Evolutionary conservation across 352 stramenopile species (phyloP).

Genomic region (Phytophthora colocasiae): DNA sequence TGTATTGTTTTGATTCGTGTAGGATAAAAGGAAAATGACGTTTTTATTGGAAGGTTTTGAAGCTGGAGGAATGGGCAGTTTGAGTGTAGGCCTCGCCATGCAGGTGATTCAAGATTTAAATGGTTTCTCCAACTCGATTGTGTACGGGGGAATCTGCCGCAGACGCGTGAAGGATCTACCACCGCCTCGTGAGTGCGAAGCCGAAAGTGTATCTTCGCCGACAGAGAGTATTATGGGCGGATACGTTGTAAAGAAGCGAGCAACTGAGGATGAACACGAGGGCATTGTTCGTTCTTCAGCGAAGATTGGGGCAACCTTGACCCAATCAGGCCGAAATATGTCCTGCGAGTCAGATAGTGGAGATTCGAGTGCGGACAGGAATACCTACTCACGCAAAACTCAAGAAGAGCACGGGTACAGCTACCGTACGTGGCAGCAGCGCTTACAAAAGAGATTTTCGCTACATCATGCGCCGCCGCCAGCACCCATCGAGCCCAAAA

Average conservation of each 20-base stretch:
- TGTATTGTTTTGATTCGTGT: neutral
- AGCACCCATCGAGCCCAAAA: slow-evolving; percentile 35
- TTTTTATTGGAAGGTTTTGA: slow-evolving; percentile 46
- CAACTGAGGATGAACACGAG: slow-evolving; percentile 36
- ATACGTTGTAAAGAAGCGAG: slow-evolving; percentile 40
- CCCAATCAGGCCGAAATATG: slow-evolving; percentile 30
- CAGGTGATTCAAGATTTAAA: slow-evolving; percentile 76
- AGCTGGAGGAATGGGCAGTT: slow-evolving; percentile 37
- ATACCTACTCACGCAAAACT: slow-evolving; percentile 14
- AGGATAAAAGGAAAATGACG: slow-evolving; percentile 4
- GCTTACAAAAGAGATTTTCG: slow-evolving; percentile 43
- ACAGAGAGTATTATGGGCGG: slow-evolving; percentile 41
- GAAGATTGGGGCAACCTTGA: slow-evolving; percentile 23
- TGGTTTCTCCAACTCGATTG: slow-evolving; percentile 75
- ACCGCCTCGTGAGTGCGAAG: slow-evolving; percentile 37
- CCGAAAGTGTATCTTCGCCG: slow-evolving; percentile 54
- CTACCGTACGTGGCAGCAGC: slow-evolving; percentile 42
- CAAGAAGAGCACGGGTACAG: slow-evolving; percentile 25
- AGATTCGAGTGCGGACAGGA: slow-evolving; percentile 23
- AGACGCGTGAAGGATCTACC: slow-evolving; percentile 28
- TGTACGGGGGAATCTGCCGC: slow-evolving; percentile 74
- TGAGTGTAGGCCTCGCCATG: slow-evolving; percentile 52
- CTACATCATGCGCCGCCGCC: slow-evolving; percentile 25
- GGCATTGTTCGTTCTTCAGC: slow-evolving; percentile 9
- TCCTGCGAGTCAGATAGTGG: slow-evolving; percentile 37